Evolutionary conservation across 352 stramenopile genomes (phyloP), one percentile per base, ranked within the genome.

Genomic region (Phytophthora capsici): DNA sequence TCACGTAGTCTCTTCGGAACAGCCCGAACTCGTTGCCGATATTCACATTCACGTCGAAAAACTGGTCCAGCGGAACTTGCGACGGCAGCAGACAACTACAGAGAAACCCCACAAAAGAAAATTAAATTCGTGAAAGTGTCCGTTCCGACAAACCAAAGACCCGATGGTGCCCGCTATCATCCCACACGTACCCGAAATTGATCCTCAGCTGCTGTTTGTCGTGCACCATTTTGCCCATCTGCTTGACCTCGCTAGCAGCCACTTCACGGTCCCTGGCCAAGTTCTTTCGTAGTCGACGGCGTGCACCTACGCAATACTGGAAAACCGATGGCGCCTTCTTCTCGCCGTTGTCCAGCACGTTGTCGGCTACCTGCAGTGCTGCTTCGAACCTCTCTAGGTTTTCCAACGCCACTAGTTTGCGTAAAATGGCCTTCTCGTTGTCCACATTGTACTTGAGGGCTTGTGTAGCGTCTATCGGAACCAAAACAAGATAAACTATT

Each of bases 1-100:
- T 61, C 1, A 91, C 36, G 34, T 81, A 82, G 30, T 83, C 77
- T 5, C 86, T 78, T 20, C 81, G 82, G 38, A 92, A 93, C 10
- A 94, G 80, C 1, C 86, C 86, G 45, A 94, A 94, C 54, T 94
- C 86, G 60, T 94, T 94, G 40, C 82, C 86, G 40, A 92, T 85
- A 38, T 89, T 90, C n/a, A 91, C 75, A 36, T 65, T 60, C 28
- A 94, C 69, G 23, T 92, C 71, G 46, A 92, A 78, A 58, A 77
- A 89, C 40, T 79, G 52, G 19, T 57, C 65, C n/a, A 89, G 22
- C 5, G 72, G 66, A 49, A 92, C 67, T 37, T 78, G 66, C 8
- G 77, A 82, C 19, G 85, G 85, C 25, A 92, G 63, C 59, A 89
- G 43, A 65, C 71, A 91, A 17, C 77, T 88, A 71, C 19, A 25